Base-by-base conservation (phyloP, 371 early-diverging fungal species). In the Actinomortierella ambigua region DNA sequence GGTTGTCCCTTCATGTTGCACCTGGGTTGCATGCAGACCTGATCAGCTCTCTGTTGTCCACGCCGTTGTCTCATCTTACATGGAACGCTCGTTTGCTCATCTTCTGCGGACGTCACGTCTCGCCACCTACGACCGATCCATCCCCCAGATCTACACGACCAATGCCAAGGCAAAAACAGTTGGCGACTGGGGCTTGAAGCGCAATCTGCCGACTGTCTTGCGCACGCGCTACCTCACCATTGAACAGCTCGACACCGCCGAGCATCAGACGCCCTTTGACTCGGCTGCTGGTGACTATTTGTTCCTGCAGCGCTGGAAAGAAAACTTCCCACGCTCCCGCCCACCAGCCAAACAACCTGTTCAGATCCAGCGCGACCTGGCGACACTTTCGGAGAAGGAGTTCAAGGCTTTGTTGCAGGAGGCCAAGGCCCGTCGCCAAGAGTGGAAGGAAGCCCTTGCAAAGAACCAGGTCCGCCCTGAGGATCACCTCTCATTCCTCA, bases 151-250 rank as follows among this genome's bases (percentile, higher is more conserved):
- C 54, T 91, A 91, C 77, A 85, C 88, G 23, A 85, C 90, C 28
- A 71, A 81, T 15, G 64, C 62, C 42, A 77, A 75, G n/a, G 58
- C 63, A 52, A 84, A 85, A 65, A 57, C 71, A 39, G 70, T 69
- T n/a, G 90, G 89, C 29, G 88, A 91, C 62, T 93, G 91, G 91
- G 93, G 93, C 18, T 57, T 93, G 68, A 93, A 93, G 71, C 88
- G 91, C 29, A 82, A 82, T 55, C 68, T 93, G 51, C 92, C 93
- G 17, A 81, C 78, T 22, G 84, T 85, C 27, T 79, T 90, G 55
- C 78, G 83, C 40, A 87, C 92, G 18, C 80, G 79, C 26, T 67
- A 79, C 55, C 80, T 88, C 47, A 84, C 85, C 20, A 77, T 93
- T 18, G 67, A 77, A 29, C 78, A 80, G n/a, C 78, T 91, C 29